phyloP scores from a whole-genome alignment of 1,284 basidiomycete genomes.

The Coriolopsis trogii region DNA sequence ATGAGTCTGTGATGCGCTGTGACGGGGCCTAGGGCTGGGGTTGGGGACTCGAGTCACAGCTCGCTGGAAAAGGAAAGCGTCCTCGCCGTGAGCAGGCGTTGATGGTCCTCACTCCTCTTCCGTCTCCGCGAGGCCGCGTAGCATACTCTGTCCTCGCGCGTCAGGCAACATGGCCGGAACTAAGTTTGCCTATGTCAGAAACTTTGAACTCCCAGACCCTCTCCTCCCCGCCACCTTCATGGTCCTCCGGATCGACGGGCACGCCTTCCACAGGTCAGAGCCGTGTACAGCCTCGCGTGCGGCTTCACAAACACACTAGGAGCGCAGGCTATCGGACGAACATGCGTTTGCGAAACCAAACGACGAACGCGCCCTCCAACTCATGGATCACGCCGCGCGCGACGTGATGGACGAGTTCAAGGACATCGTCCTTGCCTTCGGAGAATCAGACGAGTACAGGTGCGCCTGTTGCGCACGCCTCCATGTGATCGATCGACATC shows the following conservation, averaged over 20 bases:
- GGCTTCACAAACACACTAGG: no score
- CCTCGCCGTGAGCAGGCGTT: conserved; percentile 21
- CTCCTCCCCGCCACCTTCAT: conserved; percentile 87
- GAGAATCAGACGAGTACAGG: conserved; percentile 98
- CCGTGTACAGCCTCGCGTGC: not conserved
- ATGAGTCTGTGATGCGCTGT: conserved; percentile 25
- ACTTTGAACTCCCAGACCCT: conserved; percentile 88
- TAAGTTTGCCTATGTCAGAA: conserved; percentile 88
- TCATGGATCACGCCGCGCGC: conserved; percentile 93
- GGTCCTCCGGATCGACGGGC: conserved; percentile 90
- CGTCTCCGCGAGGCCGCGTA: no score
- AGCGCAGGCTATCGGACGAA: conserved; percentile 80
- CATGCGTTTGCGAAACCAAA: conserved; percentile 93
- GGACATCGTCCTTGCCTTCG: conserved; percentile 88
- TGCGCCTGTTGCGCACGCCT: no score
- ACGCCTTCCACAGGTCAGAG: conserved; percentile 89
- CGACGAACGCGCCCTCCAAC: conserved; percentile 80
- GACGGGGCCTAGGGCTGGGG: conserved; percentile 26
- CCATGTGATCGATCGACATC: not conserved
- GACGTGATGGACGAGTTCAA: conserved; percentile 82
- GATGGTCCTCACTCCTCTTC: no score
- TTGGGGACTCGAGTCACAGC: conserved; percentile 29
- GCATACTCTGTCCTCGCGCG: conserved; percentile 1
- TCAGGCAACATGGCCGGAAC: conserved; percentile 93
- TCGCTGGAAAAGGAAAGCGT: conserved; percentile 20